Evolutionary conservation across 2,329 filamentous ascomycete species (phyloP).

Genomic region (Nigrospora osmanthi): DNA sequence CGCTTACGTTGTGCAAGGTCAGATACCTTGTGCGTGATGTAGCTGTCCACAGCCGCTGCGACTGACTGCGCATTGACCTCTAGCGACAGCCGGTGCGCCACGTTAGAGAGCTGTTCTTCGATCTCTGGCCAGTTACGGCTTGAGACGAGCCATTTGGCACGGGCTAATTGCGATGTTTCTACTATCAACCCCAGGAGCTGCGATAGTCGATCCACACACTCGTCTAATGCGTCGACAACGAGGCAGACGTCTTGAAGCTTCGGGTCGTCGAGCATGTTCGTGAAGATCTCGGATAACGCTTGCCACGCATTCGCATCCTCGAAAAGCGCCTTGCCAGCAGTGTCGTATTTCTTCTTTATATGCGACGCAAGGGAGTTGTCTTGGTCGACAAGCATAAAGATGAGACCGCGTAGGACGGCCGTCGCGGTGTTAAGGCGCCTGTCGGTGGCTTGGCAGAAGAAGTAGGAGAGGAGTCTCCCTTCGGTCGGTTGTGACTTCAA

Average conservation of each 20-base stretch:
- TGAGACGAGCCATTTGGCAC: slow-evolving; percentile 33
- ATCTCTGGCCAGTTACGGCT: slow-evolving; percentile 32
- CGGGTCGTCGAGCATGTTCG: slow-evolving; percentile 28
- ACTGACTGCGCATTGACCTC: slow-evolving; percentile 27
- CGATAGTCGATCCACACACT: slow-evolving; percentile 23
- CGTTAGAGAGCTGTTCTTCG: slow-evolving; percentile 16
- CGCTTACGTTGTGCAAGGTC: background rate
- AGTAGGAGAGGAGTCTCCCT: slow-evolving; percentile 13
- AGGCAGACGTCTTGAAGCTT: slow-evolving; percentile 21
- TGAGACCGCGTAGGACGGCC: slow-evolving; percentile 21
- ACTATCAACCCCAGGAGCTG: slow-evolving; percentile 27
- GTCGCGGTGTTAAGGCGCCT: slow-evolving; percentile 16
- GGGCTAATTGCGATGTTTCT: slow-evolving; percentile 11
- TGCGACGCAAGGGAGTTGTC: slow-evolving; percentile 22
- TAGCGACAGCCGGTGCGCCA: slow-evolving; percentile 18
- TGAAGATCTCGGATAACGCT: slow-evolving; percentile 29
- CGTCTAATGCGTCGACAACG: slow-evolving; percentile 38
- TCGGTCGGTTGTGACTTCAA: slow-evolving; percentile 5
- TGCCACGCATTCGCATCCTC: slow-evolving; percentile 28
- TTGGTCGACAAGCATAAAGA: slow-evolving; percentile 18
- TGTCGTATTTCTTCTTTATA: slow-evolving; percentile 22
- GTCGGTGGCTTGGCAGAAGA: slow-evolving; percentile 25
- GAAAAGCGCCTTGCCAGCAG: slow-evolving; percentile 22
- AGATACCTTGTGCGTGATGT: slow-evolving; percentile 25
- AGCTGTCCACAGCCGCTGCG: slow-evolving; percentile 24